Conservation (phyloP, 352 stramenopile genomes). For the Phytophthora capsici region DNA sequence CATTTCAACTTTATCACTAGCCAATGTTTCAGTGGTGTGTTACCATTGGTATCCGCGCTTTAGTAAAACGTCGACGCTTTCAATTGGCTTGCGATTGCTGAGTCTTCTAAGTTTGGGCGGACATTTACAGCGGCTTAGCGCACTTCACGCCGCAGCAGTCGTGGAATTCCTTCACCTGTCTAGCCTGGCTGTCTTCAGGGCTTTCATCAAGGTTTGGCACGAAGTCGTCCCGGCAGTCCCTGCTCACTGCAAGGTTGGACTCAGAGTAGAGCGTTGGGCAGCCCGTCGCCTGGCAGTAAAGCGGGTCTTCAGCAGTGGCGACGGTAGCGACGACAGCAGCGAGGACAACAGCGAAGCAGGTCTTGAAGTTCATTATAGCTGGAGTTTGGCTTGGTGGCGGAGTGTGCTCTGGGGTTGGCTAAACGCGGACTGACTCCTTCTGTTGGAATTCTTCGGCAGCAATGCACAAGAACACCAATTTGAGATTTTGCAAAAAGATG, state of each 20-base stretch:
- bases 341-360: conserved; percentile 22
- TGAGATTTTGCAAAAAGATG: conserved; percentile 21
- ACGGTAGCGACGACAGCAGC: conserved; percentile 14
- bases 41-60: neutral
- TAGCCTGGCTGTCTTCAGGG: neutral
- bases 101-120: neutral
- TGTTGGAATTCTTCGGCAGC: neutral
- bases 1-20: conserved; percentile 6
- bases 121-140: neutral
- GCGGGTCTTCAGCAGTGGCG: conserved; percentile 13
- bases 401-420: conserved; percentile 4
- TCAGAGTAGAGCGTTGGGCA: conserved; percentile 25
- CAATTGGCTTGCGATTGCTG: neutral
- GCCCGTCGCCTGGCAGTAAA: conserved; percentile 21
- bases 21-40: neutral
- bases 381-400: neutral
- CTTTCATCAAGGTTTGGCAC: too few species aligned
- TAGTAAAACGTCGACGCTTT: neutral
- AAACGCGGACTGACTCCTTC: conserved; percentile 31
- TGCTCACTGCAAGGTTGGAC: conserved; percentile 16
- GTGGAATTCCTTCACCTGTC: neutral
- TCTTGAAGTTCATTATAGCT: conserved; percentile 34
- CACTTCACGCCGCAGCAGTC: conserved; percentile 17
- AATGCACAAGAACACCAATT: conserved; percentile 9
- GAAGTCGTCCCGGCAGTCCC: conserved; percentile 18